Evolutionary conservation across 2,329 filamentous ascomycete species (phyloP).

Genomic region (Cercospora zeae-maydis): DNA sequence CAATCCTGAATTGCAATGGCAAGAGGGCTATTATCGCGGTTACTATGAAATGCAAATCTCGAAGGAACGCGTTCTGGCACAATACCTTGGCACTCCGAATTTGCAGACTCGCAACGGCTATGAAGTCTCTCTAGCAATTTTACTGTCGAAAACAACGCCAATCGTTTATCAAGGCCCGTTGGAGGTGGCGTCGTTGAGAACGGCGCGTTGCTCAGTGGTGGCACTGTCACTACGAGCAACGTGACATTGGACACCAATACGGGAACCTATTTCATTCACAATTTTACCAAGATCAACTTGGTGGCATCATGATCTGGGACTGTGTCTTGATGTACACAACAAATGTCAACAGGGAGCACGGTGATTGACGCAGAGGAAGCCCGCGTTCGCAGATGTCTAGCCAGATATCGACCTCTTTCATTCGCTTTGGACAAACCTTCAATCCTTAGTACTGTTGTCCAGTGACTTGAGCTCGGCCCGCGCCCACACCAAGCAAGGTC

Average conservation of each 20-base stretch:
- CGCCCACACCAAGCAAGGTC: not conserved
- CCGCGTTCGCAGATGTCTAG: not conserved
- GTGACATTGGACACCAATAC: conserved; percentile 27
- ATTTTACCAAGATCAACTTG: conserved; percentile 1
- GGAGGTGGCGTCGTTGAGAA: conserved; percentile 50
- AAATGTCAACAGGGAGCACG: not conserved
- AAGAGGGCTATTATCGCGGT: conserved; percentile 66
- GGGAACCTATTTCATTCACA: conserved; percentile 22
- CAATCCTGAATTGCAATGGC: conserved; percentile 66
- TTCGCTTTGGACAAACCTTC: not conserved
- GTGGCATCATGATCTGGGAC: not conserved
- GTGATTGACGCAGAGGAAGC: not conserved
- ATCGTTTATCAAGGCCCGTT: conserved; percentile 51
- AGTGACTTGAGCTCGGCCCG: not conserved
- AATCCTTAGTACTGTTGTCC: not conserved
- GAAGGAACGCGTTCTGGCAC: conserved; percentile 54
- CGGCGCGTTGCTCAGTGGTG: conserved; percentile 51
- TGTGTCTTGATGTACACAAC: not conserved
- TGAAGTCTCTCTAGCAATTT: conserved; percentile 66
- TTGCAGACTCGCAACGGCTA: conserved; percentile 57
- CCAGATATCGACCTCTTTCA: not conserved
- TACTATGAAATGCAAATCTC: conserved; percentile 63
- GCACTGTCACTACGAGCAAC: conserved; percentile 31
- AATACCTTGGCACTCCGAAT: conserved; percentile 61
- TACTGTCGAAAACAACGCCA: conserved; percentile 58